Evolutionary conservation across 371 early-diverging fungal species (phyloP), one percentile per base, ranked within the genome.

Genomic region (Parasitella parasitica): DNA sequence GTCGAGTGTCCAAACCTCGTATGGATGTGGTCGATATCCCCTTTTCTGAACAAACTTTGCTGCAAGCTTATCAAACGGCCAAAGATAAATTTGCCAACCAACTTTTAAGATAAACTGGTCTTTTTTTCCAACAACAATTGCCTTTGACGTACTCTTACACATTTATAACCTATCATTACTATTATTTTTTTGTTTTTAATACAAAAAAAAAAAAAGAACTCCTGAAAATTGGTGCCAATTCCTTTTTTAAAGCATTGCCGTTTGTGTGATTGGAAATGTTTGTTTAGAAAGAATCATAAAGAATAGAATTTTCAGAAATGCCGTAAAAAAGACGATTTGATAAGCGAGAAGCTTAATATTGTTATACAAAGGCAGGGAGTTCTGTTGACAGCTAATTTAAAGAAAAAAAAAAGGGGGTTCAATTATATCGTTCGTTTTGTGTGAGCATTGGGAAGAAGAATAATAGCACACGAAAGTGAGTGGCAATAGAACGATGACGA

Each of bases 11-110:
- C 26, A 94, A 92, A 77, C 93, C 92, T 60, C 86, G 89, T 54
- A 77, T 83, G 49, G 92, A 92, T 59, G 75, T 84, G 27, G 88
- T 88, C 22, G 94, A 90, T 67, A 89, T 96, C 54, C 91, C 92
- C 22, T 75, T 97, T 57, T 87, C 90, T 57, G 98, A 98, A 76
- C 96, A 97, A 78, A 89, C 96, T 0, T 70, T 97, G 56, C 70
- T 93, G 46, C 92, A 94, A 67, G 97, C 94, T 30, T 91, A 94
- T 77, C 90, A 92, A 75, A 89, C 89, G 26, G 97, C 95, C 51
- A 91, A 89, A 73, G 97, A 96, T 62, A 87, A 89, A 79, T 78
- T 97, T 70, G 86, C 94, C 43, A 82, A 86, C 57, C 88, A 90
- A 52, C 70, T 95, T 52, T 74, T 93, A 55, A 83, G 86, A 77